A percentile compares a stretch with the other conserved stretches of the same genome.
These are phyloP conservation scores for Musa balbisiana DNA, from an alignment of 202 grass and related monocot genomes.

Conservation along the genomic window DNA sequence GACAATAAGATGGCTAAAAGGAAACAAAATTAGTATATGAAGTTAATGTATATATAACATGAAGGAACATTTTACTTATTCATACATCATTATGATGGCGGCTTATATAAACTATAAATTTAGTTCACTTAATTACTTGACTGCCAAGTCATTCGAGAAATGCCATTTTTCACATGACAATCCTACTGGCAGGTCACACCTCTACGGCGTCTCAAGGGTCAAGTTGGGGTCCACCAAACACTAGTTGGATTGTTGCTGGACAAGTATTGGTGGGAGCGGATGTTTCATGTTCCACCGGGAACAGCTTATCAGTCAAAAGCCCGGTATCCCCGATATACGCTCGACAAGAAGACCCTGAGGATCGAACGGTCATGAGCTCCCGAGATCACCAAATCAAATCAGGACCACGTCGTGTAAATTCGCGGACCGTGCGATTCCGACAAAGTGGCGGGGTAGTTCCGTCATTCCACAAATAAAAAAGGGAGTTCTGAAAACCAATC, in stretches of 20 bases:
- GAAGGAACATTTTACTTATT: no score
- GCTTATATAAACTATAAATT: no score
- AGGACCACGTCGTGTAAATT: neutral
- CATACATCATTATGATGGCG: no score
- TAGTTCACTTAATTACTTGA: no score
- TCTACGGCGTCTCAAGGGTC: no score
- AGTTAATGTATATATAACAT: no score
- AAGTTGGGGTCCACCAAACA: no score
- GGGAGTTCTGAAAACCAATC: neutral
- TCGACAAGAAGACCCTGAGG: neutral
- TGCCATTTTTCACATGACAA: no score
- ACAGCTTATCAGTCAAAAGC: neutral
- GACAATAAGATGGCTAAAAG: no score
- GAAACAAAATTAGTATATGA: no score
- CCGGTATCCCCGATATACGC: neutral
- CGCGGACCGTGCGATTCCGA: neutral
- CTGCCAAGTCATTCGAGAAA: no score
- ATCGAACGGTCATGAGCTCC: neutral
- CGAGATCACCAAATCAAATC: neutral
- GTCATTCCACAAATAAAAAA: neutral
- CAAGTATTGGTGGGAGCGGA: neutral
- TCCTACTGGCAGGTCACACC: no score
- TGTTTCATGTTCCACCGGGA: neutral
- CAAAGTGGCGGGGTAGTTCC: neutral
- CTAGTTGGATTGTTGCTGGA: neutral